phyloP scores from a whole-genome alignment of 129 eudicot genomes.

The Flaveria linearis region DNA sequence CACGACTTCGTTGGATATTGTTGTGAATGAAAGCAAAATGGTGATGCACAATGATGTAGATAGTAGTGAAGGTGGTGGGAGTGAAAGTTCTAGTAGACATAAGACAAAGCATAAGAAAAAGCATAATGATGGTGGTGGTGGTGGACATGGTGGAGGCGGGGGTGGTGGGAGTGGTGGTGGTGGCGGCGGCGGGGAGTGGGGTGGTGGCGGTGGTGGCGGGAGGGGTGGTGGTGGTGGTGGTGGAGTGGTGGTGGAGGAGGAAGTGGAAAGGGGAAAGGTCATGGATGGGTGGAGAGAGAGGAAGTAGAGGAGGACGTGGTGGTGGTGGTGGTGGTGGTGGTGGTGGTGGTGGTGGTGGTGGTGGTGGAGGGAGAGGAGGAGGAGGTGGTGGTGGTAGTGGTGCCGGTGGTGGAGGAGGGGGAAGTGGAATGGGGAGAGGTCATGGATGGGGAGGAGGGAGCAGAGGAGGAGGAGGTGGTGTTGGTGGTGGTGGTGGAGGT shows the following conservation, averaged over 20 bases:
- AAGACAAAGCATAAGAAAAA: not conserved
- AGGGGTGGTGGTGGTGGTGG: not conserved
- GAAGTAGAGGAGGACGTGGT: not conserved
- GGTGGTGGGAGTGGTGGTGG: too few species aligned
- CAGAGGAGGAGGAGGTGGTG: not conserved
- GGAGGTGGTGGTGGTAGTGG: not conserved
- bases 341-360: too few species aligned
- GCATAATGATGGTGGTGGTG: not conserved
- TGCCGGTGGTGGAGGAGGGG: not conserved
- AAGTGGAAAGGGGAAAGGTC: not conserved
- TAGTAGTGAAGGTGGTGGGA: constrained; percentile 21
- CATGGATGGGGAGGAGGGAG: not conserved
- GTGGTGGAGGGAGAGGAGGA: not conserved
- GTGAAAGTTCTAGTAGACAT: not conserved
- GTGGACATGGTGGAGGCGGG: not conserved
- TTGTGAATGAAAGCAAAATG: too few species aligned
- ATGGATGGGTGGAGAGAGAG: not conserved
- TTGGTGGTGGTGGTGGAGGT: too few species aligned
- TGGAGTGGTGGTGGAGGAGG: too few species aligned
- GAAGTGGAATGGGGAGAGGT: not conserved
- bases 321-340: not conserved
- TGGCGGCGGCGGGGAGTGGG: too few species aligned
- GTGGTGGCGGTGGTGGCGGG: not conserved
- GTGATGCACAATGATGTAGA: not conserved
- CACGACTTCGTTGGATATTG: constrained; percentile 11